Base-by-base conservation (phyloP, 2,329 filamentous ascomycete genomes). In the Alternaria dauci region DNA sequence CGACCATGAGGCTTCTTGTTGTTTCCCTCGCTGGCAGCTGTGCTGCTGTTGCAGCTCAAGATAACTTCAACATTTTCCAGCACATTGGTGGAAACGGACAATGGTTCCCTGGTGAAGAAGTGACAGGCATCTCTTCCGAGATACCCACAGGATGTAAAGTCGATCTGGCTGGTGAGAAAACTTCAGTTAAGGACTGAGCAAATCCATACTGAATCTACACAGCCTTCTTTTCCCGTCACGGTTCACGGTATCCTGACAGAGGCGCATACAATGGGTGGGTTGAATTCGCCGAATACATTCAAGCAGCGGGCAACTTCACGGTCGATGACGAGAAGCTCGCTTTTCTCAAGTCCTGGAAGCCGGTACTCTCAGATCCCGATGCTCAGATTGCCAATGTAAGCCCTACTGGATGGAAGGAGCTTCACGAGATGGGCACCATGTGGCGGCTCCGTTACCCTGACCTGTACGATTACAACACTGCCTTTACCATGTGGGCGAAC, bases 401-500 rank as follows among this genome's bases (percentile, higher is more conserved):
- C 20, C 79, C 85, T 6, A 89, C 88, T 1, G 89, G 89, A 0
- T 87, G 86, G 69, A 88, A 88, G 65, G 89, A 91, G 72, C 76
- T 84, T 0, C 81, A 84, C 41, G 84, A 86, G 59, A 79, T 88
- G 74, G 86, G 86, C 6, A 85, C 86, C 56, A 78, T 78, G 3
- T 79, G 87, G 52, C 71, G 75, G 52, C 70, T 71, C 52, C 75
- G 74, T 66, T 84, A 83, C 68, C 80, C 82, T 0, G 74, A 83
- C 38, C 80, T 90, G 18, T 83, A 84, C 62, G 69, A 78, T 26
- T 79, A 83, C 59, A 80, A 81, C 55, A 79, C 76, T 0, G 78
- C 80, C 2, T 89, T 90, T 67, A 79, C 84, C 8, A 83, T 88
- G 7, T 91, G 87, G 86, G 84, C 87, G 18, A 91, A 91, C 71